Evolutionary conservation across 441 rosid genomes (phyloP), one percentile per base, ranked within the genome.

Genomic region (Adansonia gregorii): DNA sequence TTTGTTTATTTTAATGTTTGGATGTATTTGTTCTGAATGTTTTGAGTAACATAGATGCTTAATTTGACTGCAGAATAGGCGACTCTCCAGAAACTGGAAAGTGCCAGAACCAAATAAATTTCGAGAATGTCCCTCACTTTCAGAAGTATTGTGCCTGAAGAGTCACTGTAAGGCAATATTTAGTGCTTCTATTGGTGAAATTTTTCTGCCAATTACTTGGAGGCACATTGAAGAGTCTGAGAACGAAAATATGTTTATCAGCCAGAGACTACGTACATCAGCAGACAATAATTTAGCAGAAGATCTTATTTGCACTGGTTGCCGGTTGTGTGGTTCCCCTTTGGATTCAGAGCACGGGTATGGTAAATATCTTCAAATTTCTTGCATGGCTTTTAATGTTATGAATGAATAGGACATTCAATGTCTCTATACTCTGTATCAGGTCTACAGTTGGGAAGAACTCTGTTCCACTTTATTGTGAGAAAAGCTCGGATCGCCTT

Each of bases 221-320:
- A 85, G 83, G 75, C 72, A 31, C 55, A 67, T 78, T 46, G 68
- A 55, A 20, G 90, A 87, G 56, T 73, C 80, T 19, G 86, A 84
- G 78, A 79, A 81, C 51, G 94, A 84, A 72, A 84, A 78, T 71
- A 86, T 87, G 90, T 87, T 90, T 78, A 60, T 90, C 72, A 86
- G 91, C 79, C 63, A 85, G 79, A 86, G 92, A 81, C 54, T 87
- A 64, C 20, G 12, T 24, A 80, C 35, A 22, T 8, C 46, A 31
- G 79, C 70, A 73, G 76, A 71, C 65, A 43, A 54, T 22, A 58
- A 71, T 70, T 67, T 88, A 60, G 87, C 61, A 0, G 88, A 86
- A 71, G 92, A 90, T 81, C 79, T 90, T 76, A 82, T 87, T 51
- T 87, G 89, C 76, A 75, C 81, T 48, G 89, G 92, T 64, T 88